Evolutionary conservation across 2,329 filamentous ascomycete genomes (phyloP).

Genomic region (Emydomyces testavorans): DNA sequence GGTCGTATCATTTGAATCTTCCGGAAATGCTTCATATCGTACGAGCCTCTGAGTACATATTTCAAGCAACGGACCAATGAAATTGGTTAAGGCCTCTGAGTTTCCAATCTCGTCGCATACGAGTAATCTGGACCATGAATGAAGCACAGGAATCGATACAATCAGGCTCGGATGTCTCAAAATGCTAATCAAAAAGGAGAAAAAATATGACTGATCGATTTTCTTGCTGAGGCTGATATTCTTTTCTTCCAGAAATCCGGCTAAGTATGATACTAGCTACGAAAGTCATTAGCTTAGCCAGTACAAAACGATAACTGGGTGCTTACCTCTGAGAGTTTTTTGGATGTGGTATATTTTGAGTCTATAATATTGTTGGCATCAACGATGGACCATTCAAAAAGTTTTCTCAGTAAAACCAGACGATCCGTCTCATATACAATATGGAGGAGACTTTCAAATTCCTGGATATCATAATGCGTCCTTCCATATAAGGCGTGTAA

Average conservation of each 20-base stretch:
- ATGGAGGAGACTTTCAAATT: conserved; percentile 65
- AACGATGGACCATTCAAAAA: conserved; percentile 70
- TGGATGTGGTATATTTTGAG: conserved; percentile 80
- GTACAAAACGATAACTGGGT: not conserved
- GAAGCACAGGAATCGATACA: conserved; percentile 83
- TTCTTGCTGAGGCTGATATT: conserved; percentile 53
- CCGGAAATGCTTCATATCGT: conserved; percentile 74
- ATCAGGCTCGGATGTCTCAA: conserved; percentile 77
- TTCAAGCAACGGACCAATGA: conserved; percentile 66
- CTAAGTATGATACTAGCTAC: conserved; percentile 73
- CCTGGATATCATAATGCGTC: conserved; percentile 60
- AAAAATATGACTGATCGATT: conserved; percentile 60
- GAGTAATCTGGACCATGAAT: conserved; percentile 78
- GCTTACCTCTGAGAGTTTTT: conserved; percentile 81
- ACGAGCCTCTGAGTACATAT: conserved; percentile 73
- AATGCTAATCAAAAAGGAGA: conserved; percentile 67
- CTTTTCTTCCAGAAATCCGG: conserved; percentile 71
- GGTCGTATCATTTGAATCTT: conserved; percentile 68
- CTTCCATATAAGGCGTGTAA: conserved; percentile 73
- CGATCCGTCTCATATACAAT: conserved; percentile 66
- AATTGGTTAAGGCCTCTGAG: conserved; percentile 44
- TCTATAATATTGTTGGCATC: conserved; percentile 77
- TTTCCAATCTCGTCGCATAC: conserved; percentile 57
- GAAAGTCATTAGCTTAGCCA: conserved; percentile 4
- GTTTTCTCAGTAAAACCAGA: conserved; percentile 57